A percentile compares a stretch with the other conserved stretches of the same genome.
phyloP scores from a whole-genome alignment of 1,284 basidiomycete species.

The Polyporus tsugae region DNA sequence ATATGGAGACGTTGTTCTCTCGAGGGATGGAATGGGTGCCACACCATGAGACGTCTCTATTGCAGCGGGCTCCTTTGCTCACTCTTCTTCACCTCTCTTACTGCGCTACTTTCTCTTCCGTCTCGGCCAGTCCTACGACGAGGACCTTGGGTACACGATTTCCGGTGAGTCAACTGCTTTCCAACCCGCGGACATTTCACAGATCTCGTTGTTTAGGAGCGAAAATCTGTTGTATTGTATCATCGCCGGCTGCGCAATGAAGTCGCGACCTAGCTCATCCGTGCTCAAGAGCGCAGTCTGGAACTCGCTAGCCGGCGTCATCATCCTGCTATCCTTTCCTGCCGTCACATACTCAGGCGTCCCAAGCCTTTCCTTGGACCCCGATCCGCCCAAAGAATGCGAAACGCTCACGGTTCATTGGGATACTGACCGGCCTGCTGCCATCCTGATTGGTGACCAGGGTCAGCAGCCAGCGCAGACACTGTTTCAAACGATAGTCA shows the following conservation, averaged over 20 bases:
- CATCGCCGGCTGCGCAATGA: neutral
- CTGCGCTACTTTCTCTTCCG: no score
- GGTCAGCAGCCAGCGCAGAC: neutral
- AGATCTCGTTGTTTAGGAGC: no score
- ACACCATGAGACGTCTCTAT: no score
- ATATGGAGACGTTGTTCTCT: no score
- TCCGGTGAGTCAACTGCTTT: neutral
- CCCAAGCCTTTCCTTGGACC: neutral
- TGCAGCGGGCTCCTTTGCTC: no score
- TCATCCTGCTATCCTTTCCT: neutral
- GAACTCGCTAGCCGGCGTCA: neutral
- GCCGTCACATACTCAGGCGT: neutral
- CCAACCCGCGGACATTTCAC: neutral
- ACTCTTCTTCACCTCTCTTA: no score
- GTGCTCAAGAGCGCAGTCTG: neutral
- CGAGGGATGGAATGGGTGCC: no score
- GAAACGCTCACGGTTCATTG: neutral
- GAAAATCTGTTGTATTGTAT: neutral
- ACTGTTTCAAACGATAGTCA: neutral
- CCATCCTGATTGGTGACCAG: neutral
- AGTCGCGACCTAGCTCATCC: neutral
- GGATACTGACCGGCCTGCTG: neutral
- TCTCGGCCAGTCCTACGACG: no score
- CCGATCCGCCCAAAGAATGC: neutral
- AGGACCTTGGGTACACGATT: no score